Evolutionary conservation across 169 alveolate genomes (phyloP), one percentile per base, ranked within the genome.

Genomic region (Cryptosporidium muris): DNA sequence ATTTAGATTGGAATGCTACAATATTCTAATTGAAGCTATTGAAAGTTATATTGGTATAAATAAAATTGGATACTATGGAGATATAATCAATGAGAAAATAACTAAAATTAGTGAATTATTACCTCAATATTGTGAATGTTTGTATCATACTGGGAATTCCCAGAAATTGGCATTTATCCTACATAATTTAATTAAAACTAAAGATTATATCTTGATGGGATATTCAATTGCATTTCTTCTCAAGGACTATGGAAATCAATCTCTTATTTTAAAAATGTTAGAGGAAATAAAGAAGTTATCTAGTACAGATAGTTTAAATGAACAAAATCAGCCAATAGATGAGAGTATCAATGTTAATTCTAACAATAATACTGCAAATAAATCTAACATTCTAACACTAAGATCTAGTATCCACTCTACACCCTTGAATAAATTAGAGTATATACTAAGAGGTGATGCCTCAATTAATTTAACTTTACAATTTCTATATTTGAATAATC

Each of bases 401-500:
- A 8, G 6, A n/a, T 8, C n/a, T 6, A 64, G 58, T 25, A 4
- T 40, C 89, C 80, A 25, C 25, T 25, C 25, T 25, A 25, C 25
- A 25, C 25, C 25, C 25, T 25, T 25, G 0, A 91, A 16, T 80
- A 89, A 89, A 64, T 63, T 82, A 38, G 80, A 81, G 36, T 80
- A 51, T 65, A 90, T 95, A 12, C 89, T 95, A 42, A 88, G 93
- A 9, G 97, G 97, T 3, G 90, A 89, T 38, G 66, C 92, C 14
- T 90, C 95, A 16, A 91, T 90, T 47, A 91, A 88, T 54, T 88
- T 95, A n/a, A 64, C 90, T 47, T 90, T 95, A 14, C 96, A 95
- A 81, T 95, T 95, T 65, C 80, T 95, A 82, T 95, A 95, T 92
- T 88, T 95, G 53, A 94, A 92, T 82, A 95, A 95, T 66, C 95